A percentile compares a stretch with the other conserved stretches of the same genome.
phyloP scores from a whole-genome alignment of 2,329 filamentous ascomycete species.

The Fusarium incarnatum region DNA sequence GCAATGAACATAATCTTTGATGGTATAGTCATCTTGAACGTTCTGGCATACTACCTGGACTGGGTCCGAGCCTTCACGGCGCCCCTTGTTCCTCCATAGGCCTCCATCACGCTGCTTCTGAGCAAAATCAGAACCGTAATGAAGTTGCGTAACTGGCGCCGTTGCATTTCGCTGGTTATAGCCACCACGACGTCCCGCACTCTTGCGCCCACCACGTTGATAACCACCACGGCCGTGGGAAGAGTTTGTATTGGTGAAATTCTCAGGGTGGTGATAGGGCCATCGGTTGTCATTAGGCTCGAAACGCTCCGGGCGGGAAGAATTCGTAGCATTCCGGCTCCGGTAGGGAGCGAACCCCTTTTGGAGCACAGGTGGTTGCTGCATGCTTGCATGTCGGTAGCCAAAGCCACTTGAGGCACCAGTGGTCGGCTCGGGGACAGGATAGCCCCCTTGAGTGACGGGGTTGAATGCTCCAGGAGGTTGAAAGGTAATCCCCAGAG shows the following conservation, averaged over 20 bases:
- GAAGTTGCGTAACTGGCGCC: conserved; percentile 24
- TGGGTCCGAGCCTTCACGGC: conserved; percentile 26
- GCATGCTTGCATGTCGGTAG: conserved; percentile 9
- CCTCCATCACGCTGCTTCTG: conserved; percentile 31
- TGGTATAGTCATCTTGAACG: conserved; percentile 9
- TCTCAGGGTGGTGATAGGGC: conserved; percentile 28
- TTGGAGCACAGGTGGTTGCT: conserved; percentile 7
- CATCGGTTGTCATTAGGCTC: conserved; percentile 23
- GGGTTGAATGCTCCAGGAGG: conserved; percentile 1
- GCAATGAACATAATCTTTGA: conserved; percentile 47
- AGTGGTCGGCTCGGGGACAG: conserved; percentile 3
- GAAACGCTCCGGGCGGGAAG: conserved; percentile 18
- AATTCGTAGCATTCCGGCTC: conserved; percentile 11
- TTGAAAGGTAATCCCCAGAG: conserved; percentile 14
- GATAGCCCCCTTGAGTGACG: not conserved
- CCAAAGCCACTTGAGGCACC: conserved; percentile 5
- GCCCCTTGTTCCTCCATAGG: conserved; percentile 35
- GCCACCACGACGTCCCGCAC: conserved; percentile 30
- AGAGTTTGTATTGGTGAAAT: conserved; percentile 1
- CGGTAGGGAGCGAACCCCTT: conserved; percentile 7
- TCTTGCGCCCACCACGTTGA: conserved; percentile 30
- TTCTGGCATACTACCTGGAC: conserved; percentile 42
- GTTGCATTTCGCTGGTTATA: conserved; percentile 38
- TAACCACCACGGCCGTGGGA: conserved; percentile 20
- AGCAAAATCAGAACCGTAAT: conserved; percentile 1